Evolutionary conservation across 2,329 filamentous ascomycete species (phyloP), one percentile per base, ranked within the genome.

Genomic region (Didymella exigua): DNA sequence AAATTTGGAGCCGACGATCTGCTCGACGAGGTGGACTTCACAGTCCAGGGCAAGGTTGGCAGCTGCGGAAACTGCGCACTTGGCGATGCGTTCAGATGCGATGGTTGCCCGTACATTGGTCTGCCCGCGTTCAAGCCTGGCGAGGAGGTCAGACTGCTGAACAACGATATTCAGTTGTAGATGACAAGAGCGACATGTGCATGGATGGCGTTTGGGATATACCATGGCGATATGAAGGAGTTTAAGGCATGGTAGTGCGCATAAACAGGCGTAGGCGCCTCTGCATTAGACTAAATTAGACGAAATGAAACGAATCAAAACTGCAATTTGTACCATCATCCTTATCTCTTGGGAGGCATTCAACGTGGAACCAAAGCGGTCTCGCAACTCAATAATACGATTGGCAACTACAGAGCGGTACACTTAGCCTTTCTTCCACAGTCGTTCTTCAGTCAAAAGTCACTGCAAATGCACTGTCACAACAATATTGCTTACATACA

Each of bases 51-150:
- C 66, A 98, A 97, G 80, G 90, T 93, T 5, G 93, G 95, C 49
- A 96, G 90, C 16, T 99, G 95, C 75, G 91, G 91, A 24, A 97
- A 93, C 77, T 98, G 95, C 76, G 89, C 92, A 24, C 82, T 99
- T 14, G 95, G 95, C 45, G 93, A 98, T 75, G 93, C 95, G 0
- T 84, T 83, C 69, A 73, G 82, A 18, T 85, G 83, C 61, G 81
- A 84, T 63, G 82, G 84, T 2, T 90, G 88, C 69, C 93, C 93
- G 1, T 96, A 95, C 72, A 90, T 96, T 67, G 93, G 93, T 4
- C 82, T 99, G 64, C 95, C 95, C 13, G 90, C 95, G 4, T 99
- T 99, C 82, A 96, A 97, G 81, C 92, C 92, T 3, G 95, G 95
- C 14, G 93, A 99, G 80, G 92, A 98, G 78, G 92, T 98, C 45